Evolutionary conservation across 2,329 filamentous ascomycete species (phyloP).

Genomic region (Nemania diffusa): DNA sequence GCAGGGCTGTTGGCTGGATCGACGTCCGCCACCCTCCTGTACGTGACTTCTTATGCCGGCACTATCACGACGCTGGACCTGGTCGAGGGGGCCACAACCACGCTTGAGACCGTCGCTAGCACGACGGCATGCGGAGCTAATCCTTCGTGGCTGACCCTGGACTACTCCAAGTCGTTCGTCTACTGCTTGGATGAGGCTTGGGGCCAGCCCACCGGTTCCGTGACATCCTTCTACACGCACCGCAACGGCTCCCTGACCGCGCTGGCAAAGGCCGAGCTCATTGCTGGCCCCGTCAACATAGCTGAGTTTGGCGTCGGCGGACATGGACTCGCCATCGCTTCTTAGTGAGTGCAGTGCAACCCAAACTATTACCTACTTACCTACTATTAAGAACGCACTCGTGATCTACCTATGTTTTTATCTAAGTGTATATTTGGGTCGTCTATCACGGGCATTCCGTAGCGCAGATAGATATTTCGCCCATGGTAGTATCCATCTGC

Average conservation of each 20-base stretch:
- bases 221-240: constrained; percentile 49
- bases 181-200: constrained; percentile 70
- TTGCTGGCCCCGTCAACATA: constrained; percentile 46
- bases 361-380: constrained; percentile 26
- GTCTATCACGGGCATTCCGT: not conserved
- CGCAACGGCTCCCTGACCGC: constrained; percentile 61
- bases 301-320: constrained; percentile 45
- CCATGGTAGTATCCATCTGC: constrained; percentile 7
- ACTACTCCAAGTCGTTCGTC: constrained; percentile 59
- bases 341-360: constrained; percentile 45
- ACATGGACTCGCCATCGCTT: constrained; percentile 46
- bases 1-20: constrained; percentile 43
- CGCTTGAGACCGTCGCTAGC: constrained; percentile 56
- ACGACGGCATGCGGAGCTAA: constrained; percentile 62
- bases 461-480: not conserved
- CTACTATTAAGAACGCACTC: constrained; percentile 3
- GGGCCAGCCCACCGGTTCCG: constrained; percentile 36
- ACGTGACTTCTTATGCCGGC: constrained; percentile 61
- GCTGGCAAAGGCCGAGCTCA: constrained; percentile 47
- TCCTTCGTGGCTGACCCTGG: constrained; percentile 70
- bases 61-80: constrained; percentile 61
- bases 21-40: constrained; percentile 55
- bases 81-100: constrained; percentile 44
- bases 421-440: constrained; percentile 8
- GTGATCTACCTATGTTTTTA: constrained; percentile 4